Evolutionary conservation across 2,329 filamentous ascomycete genomes (phyloP), one percentile per base, ranked within the genome.

Genomic region (Arthrobotrys conoides): DNA sequence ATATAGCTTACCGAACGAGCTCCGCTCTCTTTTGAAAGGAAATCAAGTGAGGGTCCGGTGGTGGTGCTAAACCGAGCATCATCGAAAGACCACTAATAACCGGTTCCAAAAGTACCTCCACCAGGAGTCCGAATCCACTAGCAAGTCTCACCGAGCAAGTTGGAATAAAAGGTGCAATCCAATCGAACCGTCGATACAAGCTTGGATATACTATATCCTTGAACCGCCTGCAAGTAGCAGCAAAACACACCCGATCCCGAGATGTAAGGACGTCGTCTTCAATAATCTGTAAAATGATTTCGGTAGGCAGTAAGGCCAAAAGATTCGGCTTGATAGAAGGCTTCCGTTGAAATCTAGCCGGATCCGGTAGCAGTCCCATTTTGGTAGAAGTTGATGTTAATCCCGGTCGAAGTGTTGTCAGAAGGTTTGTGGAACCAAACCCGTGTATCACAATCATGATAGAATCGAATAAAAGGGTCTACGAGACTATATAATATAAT

Each of bases 171-270:
- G 72, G 66, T 18, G 51, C 41, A 27, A 76, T 27, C 72, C 72
- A 76, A 46, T 76, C 51, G 44, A 76, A 66, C 3, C 59, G 61
- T 57, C 72, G 59, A 18, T 76, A 76, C 46, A 76, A 33, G 41
- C 48, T 14, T 4, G 72, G 66, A 59, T 71, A 67, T 16, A 59
- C 22, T 8, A 77, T 53, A 16, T 59, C 24, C 30, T 61, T 59
- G 8, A 77, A 68, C 12, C 41, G 27, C 5, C 51, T 63, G 33
- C 73, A 77, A 22, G 59, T 77, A 20, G 51, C 44, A 20, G 66
- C 67, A 18, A 77, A 65, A 10, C 67, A 67, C 9, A 44, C 67
- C 30, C 53, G 66, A 63, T 77, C 67, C 41, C 51, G 44, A 20
- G 57, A 24, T 6, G 73, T 46, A 20, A 77, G 44, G 20, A 36